These are phyloP conservation scores for Coemansia sp. DNA, from an alignment of 192 early-diverging fungal genomes.

Conservation along the genomic window DNA sequence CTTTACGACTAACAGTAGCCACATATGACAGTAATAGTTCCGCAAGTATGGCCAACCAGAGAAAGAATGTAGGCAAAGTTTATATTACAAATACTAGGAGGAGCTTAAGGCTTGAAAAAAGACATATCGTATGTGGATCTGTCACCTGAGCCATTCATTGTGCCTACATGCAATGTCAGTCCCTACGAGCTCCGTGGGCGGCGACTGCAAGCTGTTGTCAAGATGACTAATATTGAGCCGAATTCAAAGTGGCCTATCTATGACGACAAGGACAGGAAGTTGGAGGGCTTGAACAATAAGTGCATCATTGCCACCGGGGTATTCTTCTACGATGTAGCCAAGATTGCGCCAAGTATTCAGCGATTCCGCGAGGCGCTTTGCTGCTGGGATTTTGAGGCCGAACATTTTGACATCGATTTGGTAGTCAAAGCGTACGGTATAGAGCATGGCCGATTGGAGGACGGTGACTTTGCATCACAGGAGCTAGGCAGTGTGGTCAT, in stretches of 20 bases:
- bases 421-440: slow-evolving; percentile 13
- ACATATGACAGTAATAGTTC: too few species aligned
- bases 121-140: too few species aligned
- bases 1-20: too few species aligned
- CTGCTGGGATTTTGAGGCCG: not conserved
- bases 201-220: slow-evolving; percentile 6
- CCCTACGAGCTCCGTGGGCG: slow-evolving; percentile 37
- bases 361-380: slow-evolving; percentile 51
- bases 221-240: too few species aligned
- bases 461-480: slow-evolving; percentile 25
- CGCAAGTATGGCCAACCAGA: too few species aligned
- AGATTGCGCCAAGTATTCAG: slow-evolving; percentile 63
- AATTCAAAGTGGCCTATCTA: too few species aligned
- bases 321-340: slow-evolving; percentile 68
- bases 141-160: slow-evolving; percentile 37
- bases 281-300: too few species aligned
- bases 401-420: not conserved
- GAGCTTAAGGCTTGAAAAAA: too few species aligned
- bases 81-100: too few species aligned
- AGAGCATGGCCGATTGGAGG: slow-evolving; percentile 32
- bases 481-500: too few species aligned
- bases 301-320: slow-evolving; percentile 71
- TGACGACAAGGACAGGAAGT: too few species aligned
- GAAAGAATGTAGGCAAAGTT: too few species aligned
- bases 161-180: slow-evolving; percentile 16